Base-by-base conservation (phyloP, 2,329 filamentous ascomycete genomes). In the Cordyceps tenuipes region DNA sequence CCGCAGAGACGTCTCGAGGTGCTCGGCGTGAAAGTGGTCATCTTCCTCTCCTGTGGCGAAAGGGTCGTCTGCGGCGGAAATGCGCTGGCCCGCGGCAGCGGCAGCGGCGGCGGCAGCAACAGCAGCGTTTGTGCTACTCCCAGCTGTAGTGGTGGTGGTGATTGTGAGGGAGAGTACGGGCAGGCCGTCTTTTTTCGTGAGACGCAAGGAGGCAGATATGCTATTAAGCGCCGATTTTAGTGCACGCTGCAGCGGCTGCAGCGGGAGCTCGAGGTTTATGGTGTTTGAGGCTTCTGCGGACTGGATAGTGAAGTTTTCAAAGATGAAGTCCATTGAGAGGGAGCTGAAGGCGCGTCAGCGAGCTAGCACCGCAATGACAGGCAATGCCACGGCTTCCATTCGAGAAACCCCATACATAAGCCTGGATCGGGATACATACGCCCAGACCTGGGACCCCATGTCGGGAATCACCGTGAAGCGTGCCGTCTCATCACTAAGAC, bases 391-490 rank as follows among this genome's bases (percentile, higher is more conserved):
- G 15, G 26, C 5, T 49, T 7, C 23, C 13, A n/a, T n/a, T 19
- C 12, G 15, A n/a, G 2, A n/a, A n/a, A 6, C 6, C 26, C 12
- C n/a, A 39, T 19, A n/a, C n/a, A 46, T n/a, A 21, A 2, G 7
- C 7, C 17, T 8, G 43, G 3, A 8, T 3, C 17, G 21, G 48
- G 8, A 29, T 23, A 85, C 86, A 70, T 80, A 92, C 80, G 91
- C 90, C 94, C 94, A 99, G 59, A 97, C 93, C 79, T 97, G 93
- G 9, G 91, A 95, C 62, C 94, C 93, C 68, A 90, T 88, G 71
- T 97, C 91, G 0, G 94, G 92, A 63, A 97, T 93, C 68, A 97
- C 90, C 62, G 94, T 97, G 76, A 99, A 96, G 66, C 92, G 91
- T 60, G 93, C 87, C 59, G 87, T 87, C 62, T 92, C 87, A 75